A percentile compares a stretch with the other conserved stretches of the same genome.
Conservation (phyloP, 257 asterid genomes). For the Buddleja alternifolia region DNA sequence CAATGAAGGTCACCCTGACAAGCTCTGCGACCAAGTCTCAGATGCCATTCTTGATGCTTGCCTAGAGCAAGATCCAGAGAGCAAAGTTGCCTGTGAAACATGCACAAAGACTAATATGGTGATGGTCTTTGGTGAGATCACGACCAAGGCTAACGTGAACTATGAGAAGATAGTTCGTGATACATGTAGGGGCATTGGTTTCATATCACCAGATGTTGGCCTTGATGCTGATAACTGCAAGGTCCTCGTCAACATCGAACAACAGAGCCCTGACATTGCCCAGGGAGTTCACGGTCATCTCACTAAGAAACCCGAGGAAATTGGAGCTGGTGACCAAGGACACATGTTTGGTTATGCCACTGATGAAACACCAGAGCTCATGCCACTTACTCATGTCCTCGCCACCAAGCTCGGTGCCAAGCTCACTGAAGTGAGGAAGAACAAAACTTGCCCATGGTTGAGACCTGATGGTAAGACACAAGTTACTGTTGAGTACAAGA, state of each 20-base stretch:
- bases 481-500: slow-evolving; percentile 69
- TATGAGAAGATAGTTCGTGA: slow-evolving; percentile 74
- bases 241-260: slow-evolving; percentile 67
- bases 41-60: slow-evolving; percentile 75
- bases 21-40: slow-evolving; percentile 75
- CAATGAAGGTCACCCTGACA: slow-evolving; percentile 76
- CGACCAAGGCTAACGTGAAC: slow-evolving; percentile 63
- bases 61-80: slow-evolving; percentile 70
- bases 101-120: slow-evolving; percentile 69
- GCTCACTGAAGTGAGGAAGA: slow-evolving; percentile 68
- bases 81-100: slow-evolving; percentile 76
- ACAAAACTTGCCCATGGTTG: slow-evolving; percentile 65
- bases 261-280: slow-evolving; percentile 76
- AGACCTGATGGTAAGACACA: slow-evolving; percentile 78
- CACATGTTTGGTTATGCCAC: slow-evolving; percentile 85
- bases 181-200: slow-evolving; percentile 72
- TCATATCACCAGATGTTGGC: slow-evolving; percentile 64
- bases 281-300: slow-evolving; percentile 73
- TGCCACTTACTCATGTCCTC: slow-evolving; percentile 74
- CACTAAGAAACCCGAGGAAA: slow-evolving; percentile 72
- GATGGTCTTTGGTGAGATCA: slow-evolving; percentile 74
- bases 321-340: slow-evolving; percentile 83
- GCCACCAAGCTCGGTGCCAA: slow-evolving; percentile 75
- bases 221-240: slow-evolving; percentile 74
- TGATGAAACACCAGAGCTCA: slow-evolving; percentile 75